Percentiles rank a stretch among this genome's conserved stretches.
phyloP scores from a whole-genome alignment of 331 rosid species.

The Prunus yedoensis region DNA sequence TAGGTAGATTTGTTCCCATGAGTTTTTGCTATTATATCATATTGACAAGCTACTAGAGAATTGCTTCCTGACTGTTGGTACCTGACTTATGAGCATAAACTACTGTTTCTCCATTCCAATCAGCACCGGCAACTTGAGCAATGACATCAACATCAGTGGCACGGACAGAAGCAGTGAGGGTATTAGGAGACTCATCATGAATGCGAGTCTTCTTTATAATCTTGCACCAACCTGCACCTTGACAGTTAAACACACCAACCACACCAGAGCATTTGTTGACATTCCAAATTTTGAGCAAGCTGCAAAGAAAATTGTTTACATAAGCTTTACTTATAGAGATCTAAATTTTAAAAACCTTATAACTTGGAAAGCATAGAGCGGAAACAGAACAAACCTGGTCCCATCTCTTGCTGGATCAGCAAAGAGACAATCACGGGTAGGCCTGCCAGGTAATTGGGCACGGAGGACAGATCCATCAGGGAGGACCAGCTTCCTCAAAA shows the following conservation, averaged over 20 bases:
- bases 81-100: conserved; percentile 72
- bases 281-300: conserved; percentile 98
- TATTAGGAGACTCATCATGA: conserved; percentile 71
- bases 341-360: background rate
- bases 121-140: conserved; percentile 58
- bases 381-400: conserved; percentile 48
- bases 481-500: conserved; percentile 81
- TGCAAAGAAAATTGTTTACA: conserved; percentile 32
- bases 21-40: background rate
- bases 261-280: conserved; percentile 87
- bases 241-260: conserved; percentile 92
- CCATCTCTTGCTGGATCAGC: conserved; percentile 93
- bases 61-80: conserved; percentile 14
- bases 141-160: conserved; percentile 69
- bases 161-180: conserved; percentile 62
- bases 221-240: conserved; percentile 99
- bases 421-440: conserved; percentile 83
- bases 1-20: background rate
- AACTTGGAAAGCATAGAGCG: background rate
- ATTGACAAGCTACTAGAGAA: background rate
- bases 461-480: conserved; percentile 96
- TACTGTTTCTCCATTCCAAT: conserved; percentile 72
- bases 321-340: background rate
- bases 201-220: conserved; percentile 70
- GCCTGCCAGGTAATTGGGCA: conserved; percentile 89